Evolutionary conservation across 805 yeast genomes (phyloP).

Genomic region (Candida golubevii): DNA sequence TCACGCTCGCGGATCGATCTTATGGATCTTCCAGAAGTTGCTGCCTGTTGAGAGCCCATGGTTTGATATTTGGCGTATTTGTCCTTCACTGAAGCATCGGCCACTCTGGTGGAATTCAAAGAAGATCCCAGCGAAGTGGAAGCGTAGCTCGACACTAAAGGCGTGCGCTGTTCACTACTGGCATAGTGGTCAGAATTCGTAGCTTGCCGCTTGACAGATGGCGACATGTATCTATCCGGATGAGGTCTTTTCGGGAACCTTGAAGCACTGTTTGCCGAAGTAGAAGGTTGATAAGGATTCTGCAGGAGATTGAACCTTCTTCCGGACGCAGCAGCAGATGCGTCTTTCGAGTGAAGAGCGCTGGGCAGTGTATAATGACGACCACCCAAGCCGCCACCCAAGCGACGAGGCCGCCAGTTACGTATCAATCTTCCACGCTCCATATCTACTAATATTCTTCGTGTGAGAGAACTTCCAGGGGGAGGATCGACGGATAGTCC

Average conservation of each 20-base stretch:
- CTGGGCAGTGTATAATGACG: conserved; percentile 51
- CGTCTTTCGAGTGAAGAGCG: conserved; percentile 18
- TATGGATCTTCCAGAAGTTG: conserved; percentile 10
- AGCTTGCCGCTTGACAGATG: conserved; percentile 10
- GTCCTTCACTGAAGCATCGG: conserved; percentile 19
- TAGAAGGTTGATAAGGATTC: conserved; percentile 14
- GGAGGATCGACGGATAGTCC: conserved; percentile 28
- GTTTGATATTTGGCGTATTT: conserved; percentile 24
- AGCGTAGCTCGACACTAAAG: not conserved
- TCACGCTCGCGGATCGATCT: conserved; percentile 16
- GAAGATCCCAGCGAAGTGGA: conserved; percentile 4
- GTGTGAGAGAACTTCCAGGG: conserved; percentile 36
- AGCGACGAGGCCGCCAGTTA: conserved; percentile 66
- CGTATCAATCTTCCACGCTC: conserved; percentile 65
- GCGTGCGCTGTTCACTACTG: not conserved
- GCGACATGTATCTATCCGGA: conserved; percentile 9
- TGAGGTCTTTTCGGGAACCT: conserved; percentile 11
- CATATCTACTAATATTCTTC: conserved; percentile 62
- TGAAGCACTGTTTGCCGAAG: conserved; percentile 1
- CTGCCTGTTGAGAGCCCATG: conserved; percentile 2
- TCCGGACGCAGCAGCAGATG: conserved; percentile 37
- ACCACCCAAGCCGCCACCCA: conserved; percentile 96
- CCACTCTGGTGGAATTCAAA: conserved; percentile 4
- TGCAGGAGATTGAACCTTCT: conserved; percentile 14
- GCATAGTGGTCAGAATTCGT: conserved; percentile 3